Percentiles rank a stretch among this genome's conserved stretches.
phyloP scores from a whole-genome alignment of 306 rosid genomes.

The Trichosanthes cucumerina region DNA sequence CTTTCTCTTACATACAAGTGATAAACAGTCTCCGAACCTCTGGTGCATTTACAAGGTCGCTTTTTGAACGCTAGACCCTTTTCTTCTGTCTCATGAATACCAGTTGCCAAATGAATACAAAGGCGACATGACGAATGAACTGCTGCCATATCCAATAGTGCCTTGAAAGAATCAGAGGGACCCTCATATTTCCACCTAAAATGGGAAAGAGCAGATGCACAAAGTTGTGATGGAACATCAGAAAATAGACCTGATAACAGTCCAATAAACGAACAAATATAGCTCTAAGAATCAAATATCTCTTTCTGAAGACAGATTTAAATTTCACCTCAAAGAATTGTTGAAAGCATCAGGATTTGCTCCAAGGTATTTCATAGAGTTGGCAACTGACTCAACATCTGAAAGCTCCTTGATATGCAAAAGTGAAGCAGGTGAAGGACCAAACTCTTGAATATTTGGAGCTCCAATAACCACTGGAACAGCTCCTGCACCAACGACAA shows the following conservation, averaged over 20 bases:
- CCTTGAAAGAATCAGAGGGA: slow-evolving; percentile 93
- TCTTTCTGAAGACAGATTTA: background rate
- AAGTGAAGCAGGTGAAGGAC: slow-evolving; percentile 64
- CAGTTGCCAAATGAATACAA: slow-evolving; percentile 88
- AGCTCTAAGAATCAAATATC: background rate
- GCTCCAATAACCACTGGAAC: slow-evolving; percentile 91
- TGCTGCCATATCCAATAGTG: slow-evolving; percentile 97
- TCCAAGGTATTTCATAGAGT: slow-evolving; percentile 61
- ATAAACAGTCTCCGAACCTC: slow-evolving; percentile 58
- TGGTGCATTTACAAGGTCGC: slow-evolving; percentile 85
- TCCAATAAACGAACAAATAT: background rate
- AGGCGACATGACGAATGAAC: slow-evolving; percentile 99
- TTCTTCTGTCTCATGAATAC: slow-evolving; percentile 65
- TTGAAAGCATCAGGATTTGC: slow-evolving; percentile 73
- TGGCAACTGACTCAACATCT: slow-evolving; percentile 62
- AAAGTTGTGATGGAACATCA: background rate
- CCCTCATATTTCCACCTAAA: slow-evolving; percentile 97
- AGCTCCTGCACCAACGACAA: slow-evolving; percentile 35
- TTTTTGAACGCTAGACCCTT: slow-evolving; percentile 44
- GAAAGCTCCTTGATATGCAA: slow-evolving; percentile 58
- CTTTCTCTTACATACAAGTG: slow-evolving; percentile 82
- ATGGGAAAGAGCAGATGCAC: slow-evolving; percentile 16
- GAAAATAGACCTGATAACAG: background rate
- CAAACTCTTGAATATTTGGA: slow-evolving; percentile 82
- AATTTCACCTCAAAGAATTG: slow-evolving; percentile 58